Evolutionary conservation across 2,329 filamentous ascomycete genomes (phyloP).

Genomic region (Xylaria sp.): DNA sequence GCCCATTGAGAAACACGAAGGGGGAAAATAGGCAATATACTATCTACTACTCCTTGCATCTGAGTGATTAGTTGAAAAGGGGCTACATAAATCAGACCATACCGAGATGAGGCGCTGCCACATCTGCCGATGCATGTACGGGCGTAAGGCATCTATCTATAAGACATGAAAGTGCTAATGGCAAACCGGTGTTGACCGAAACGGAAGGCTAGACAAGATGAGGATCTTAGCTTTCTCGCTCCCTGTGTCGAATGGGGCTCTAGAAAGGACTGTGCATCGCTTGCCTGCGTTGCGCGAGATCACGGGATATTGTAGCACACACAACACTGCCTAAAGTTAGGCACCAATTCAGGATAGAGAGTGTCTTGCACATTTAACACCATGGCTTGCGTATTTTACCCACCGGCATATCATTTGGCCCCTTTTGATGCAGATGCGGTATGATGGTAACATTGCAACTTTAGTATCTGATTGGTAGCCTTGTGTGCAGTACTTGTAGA

Average conservation of each 20-base stretch:
- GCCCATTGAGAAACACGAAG: neutral
- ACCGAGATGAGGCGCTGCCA: neutral
- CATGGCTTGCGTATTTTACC: neutral
- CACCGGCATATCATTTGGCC: neutral
- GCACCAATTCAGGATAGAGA: neutral
- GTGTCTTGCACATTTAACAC: neutral
- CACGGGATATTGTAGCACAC: neutral
- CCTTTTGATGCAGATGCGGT: slow-evolving; percentile 5
- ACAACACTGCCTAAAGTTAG: slow-evolving; percentile 3
- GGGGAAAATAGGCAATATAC: neutral
- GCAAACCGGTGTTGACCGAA: neutral
- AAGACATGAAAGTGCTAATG: neutral
- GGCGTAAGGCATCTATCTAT: neutral
- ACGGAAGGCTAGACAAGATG: neutral
- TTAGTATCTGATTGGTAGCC: slow-evolving; percentile 21
- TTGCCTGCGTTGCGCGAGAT: neutral
- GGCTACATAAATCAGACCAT: neutral
- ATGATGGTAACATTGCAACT: slow-evolving; percentile 3
- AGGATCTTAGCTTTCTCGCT: neutral
- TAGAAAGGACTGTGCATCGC: slow-evolving; percentile 8
- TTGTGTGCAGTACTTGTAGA: slow-evolving; percentile 3
- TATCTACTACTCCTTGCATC: neutral
- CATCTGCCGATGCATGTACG: neutral
- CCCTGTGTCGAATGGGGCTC: neutral
- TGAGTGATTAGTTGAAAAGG: neutral